Conservation (phyloP, 1,284 basidiomycete species). For the Irpex sp. region DNA sequence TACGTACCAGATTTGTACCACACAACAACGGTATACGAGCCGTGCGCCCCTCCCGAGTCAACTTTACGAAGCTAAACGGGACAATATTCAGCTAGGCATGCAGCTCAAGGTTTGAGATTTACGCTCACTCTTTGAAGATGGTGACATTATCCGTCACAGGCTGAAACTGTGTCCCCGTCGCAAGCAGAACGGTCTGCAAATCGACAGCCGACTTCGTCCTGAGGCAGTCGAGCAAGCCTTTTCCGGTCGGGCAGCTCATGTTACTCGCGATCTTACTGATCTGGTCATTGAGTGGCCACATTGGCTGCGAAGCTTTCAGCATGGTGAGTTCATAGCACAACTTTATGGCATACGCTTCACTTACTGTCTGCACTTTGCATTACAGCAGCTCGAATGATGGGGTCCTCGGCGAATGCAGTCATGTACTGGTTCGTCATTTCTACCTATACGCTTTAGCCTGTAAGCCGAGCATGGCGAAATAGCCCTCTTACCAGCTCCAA, state of each 20-base stretch:
- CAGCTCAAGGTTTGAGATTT: constrained; percentile 16
- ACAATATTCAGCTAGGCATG: neutral
- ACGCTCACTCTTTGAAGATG: constrained; percentile 30
- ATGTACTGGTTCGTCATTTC: constrained; percentile 41
- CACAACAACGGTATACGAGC: constrained; percentile 35
- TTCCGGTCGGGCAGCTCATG: constrained; percentile 30
- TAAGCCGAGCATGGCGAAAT: neutral
- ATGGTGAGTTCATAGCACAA: neutral
- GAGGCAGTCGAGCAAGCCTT: constrained; percentile 33
- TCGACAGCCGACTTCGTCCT: constrained; percentile 29
- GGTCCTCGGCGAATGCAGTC: constrained; percentile 32
- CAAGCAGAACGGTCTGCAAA: constrained; percentile 27
- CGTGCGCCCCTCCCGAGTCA: constrained; percentile 30
- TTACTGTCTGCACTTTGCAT: constrained; percentile 40
- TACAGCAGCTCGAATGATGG: constrained; percentile 33
- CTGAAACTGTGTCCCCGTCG: constrained; percentile 36
- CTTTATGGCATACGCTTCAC: constrained; percentile 8
- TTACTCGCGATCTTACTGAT: constrained; percentile 30
- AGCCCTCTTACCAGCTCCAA: constrained; percentile 31
- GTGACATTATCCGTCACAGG: constrained; percentile 40
- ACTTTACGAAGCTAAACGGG: constrained; percentile 24
- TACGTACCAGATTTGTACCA: constrained; percentile 34
- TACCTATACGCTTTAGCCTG: constrained; percentile 7
- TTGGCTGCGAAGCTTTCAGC: constrained; percentile 29
- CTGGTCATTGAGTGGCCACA: constrained; percentile 36